Percentiles rank a stretch among this genome's conserved stretches.
These are phyloP conservation scores for Botryotinia calthae DNA, from an alignment of 2,329 filamentous ascomycete genomes.

Conservation along the genomic window DNA sequence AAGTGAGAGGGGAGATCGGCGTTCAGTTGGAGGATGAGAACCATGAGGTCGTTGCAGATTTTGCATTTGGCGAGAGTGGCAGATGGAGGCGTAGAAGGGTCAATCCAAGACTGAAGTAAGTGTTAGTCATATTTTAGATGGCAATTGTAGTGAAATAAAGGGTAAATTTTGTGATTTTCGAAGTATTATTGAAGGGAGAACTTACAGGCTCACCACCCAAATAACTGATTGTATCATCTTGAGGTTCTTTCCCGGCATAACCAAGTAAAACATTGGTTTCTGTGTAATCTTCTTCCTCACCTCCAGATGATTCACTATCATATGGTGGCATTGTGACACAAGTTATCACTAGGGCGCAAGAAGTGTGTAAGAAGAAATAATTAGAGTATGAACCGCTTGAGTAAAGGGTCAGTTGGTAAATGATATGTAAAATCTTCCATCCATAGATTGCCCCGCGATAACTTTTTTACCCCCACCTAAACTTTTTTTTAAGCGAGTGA, in stretches of 20 bases:
- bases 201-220: slow-evolving; percentile 83
- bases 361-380: background rate
- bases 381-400: background rate
- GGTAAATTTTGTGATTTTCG: background rate
- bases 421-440: slow-evolving; percentile 14
- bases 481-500: slow-evolving; percentile 26
- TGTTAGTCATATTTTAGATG: slow-evolving; percentile 3
- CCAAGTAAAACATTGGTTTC: slow-evolving; percentile 88
- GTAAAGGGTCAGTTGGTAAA: background rate
- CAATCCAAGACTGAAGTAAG: slow-evolving; percentile 71
- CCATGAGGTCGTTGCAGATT: slow-evolving; percentile 80
- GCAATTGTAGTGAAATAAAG: background rate
- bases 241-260: slow-evolving; percentile 72
- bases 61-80: slow-evolving; percentile 80
- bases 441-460: slow-evolving; percentile 11
- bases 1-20: slow-evolving; percentile 85
- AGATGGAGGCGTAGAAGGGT: slow-evolving; percentile 66
- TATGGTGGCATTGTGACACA: slow-evolving; percentile 63
- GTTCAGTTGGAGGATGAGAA: slow-evolving; percentile 84
- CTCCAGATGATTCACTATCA: slow-evolving; percentile 80
- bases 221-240: slow-evolving; percentile 81
- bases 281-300: slow-evolving; percentile 64
- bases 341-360: background rate
- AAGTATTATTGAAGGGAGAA: slow-evolving; percentile 8
- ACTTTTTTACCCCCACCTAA: slow-evolving; percentile 19